Percentiles rank a stretch among this genome's conserved stretches.
phyloP scores from a whole-genome alignment of 345 rosid genomes.

The Dimocarpus longan region DNA sequence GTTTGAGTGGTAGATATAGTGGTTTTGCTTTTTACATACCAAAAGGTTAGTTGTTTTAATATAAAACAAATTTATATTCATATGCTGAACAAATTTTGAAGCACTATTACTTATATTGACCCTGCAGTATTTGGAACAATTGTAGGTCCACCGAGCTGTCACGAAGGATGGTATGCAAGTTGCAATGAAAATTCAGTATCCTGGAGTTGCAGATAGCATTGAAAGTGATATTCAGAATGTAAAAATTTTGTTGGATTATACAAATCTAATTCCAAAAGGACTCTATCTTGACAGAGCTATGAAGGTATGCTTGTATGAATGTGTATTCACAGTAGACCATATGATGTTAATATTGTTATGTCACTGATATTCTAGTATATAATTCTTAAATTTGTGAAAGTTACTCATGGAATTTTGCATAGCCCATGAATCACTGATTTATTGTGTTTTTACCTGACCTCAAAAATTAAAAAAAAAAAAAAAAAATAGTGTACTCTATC shows the following conservation, averaged over 20 bases:
- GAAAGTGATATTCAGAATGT: conserved; percentile 97
- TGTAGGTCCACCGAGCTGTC: conserved; percentile 90
- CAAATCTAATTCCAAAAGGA: conserved; percentile 91
- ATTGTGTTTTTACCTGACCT: neutral
- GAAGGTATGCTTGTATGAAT: conserved; percentile 51
- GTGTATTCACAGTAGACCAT: neutral
- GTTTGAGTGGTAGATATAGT: neutral
- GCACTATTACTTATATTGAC: conserved; percentile 3
- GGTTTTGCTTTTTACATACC: neutral
- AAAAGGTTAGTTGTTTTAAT: neutral
- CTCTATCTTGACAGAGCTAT: conserved; percentile 91
- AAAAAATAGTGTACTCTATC: neutral
- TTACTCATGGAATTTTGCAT: neutral
- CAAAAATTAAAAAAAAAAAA: neutral
- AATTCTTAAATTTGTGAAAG: neutral
- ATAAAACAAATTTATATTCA: neutral
- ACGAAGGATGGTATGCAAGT: conserved; percentile 71
- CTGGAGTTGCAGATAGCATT: conserved; percentile 96
- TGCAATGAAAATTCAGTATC: conserved; percentile 98
- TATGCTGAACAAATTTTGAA: neutral
- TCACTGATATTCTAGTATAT: conserved; percentile 3
- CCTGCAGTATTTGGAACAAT: conserved; percentile 22
- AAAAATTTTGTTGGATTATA: conserved; percentile 74
- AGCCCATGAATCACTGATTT: neutral
- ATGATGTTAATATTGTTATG: neutral